phyloP scores from a whole-genome alignment of 2,329 filamentous ascomycete species.

The Penicillium frequentans region DNA sequence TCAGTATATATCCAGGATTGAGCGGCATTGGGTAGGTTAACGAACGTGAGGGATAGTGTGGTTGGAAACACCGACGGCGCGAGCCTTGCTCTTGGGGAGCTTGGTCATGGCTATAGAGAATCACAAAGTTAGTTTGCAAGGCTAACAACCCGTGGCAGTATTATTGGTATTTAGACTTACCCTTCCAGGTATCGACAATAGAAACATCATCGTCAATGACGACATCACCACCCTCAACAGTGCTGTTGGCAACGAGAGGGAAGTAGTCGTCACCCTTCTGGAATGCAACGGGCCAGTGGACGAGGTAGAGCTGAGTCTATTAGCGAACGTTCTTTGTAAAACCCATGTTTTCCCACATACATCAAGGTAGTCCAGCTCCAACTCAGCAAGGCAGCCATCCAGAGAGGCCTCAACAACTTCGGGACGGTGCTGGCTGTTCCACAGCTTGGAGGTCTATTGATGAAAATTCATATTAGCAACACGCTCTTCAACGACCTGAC shows the following conservation, averaged over 20 bases:
- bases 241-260: constrained; percentile 43
- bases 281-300: constrained; percentile 50
- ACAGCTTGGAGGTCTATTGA: constrained; percentile 59
- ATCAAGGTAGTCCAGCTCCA: constrained; percentile 57
- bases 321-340: background rate
- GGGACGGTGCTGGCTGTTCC: constrained; percentile 55
- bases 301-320: constrained; percentile 36
- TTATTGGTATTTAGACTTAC: constrained; percentile 15
- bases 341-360: constrained; percentile 34
- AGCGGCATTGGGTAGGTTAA: background rate
- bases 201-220: constrained; percentile 47
- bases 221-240: constrained; percentile 38
- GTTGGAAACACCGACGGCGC: constrained; percentile 46
- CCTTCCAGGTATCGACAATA: constrained; percentile 45
- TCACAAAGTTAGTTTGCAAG: background rate
- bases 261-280: constrained; percentile 44
- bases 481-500: background rate
- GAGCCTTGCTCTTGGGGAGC: constrained; percentile 43
- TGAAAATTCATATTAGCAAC: background rate
- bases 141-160: background rate
- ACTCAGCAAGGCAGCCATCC: constrained; percentile 52
- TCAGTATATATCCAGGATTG: background rate
- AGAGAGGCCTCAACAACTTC: constrained; percentile 53
- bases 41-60: constrained; percentile 39
- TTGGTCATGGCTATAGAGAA: constrained; percentile 40